phyloP scores from a whole-genome alignment of 805 yeast genomes.

The Kockiozyma suomiensis region DNA sequence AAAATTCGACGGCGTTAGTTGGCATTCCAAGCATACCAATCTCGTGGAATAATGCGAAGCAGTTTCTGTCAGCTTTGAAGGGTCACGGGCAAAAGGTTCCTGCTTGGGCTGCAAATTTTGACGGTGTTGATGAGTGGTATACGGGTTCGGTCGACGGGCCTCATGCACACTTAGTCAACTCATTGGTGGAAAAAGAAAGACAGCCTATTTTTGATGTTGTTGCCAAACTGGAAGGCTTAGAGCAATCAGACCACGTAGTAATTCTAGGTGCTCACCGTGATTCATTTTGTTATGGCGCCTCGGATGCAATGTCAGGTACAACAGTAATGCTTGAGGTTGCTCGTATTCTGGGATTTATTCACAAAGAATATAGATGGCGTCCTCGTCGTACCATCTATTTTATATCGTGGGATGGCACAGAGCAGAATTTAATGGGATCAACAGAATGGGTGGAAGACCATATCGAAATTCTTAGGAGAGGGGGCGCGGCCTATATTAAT shows the following conservation, averaged over 20 bases:
- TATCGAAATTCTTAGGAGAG: conserved; percentile 48
- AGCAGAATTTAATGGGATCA: conserved; percentile 70
- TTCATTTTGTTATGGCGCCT: conserved; percentile 82
- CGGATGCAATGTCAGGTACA: conserved; percentile 77
- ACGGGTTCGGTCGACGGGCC: conserved; percentile 25
- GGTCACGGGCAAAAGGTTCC: conserved; percentile 46
- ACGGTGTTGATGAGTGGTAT: conserved; percentile 42
- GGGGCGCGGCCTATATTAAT: conserved; percentile 68
- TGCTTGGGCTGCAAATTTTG: conserved; percentile 18
- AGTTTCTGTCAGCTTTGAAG: conserved; percentile 46
- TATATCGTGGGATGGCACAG: conserved; percentile 83
- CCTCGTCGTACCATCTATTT: conserved; percentile 71
- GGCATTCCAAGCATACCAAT: conserved; percentile 77
- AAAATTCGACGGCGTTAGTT: conserved; percentile 52
- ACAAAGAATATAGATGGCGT: conserved; percentile 62
- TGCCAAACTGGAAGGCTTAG: conserved; percentile 58
- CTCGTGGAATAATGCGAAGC: conserved; percentile 68
- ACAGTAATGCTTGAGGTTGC: conserved; percentile 66
- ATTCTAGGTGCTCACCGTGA: conserved; percentile 78
- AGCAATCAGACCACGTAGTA: conserved; percentile 51
- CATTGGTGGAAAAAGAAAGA: conserved; percentile 57
- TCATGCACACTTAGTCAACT: conserved; percentile 15
- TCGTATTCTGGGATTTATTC: conserved; percentile 54
- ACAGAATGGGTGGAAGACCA: conserved; percentile 76
- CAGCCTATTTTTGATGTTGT: conserved; percentile 67